These are phyloP conservation scores for Fomitopsis palustris DNA, from an alignment of 1,284 basidiomycete species.

Conservation along the genomic window DNA sequence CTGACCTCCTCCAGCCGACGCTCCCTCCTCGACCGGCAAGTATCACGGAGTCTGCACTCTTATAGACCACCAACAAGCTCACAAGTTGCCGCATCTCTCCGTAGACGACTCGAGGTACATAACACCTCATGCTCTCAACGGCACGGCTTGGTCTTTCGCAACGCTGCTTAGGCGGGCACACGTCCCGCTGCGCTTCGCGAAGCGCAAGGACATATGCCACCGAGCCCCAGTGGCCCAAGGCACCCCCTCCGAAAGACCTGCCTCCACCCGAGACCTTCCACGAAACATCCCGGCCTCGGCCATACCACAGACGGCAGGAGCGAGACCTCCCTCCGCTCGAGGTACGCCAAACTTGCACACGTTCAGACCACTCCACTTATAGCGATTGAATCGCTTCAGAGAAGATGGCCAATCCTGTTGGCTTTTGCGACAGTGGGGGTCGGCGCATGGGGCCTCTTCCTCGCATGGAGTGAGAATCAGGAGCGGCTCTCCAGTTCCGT, in stretches of 20 bases:
- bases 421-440: conserved; percentile 50
- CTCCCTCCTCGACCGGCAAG: neutral
- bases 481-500: conserved; percentile 77
- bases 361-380: neutral
- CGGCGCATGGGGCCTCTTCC: conserved; percentile 63
- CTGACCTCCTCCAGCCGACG: neutral
- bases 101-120: neutral
- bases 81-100: neutral
- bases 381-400: conserved; percentile 24
- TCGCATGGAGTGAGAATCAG: conserved; percentile 68
- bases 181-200: neutral
- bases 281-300: conserved; percentile 30
- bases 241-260: conserved; percentile 19
- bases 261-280: conserved; percentile 32
- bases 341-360: conserved; percentile 24
- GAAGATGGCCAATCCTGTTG: conserved; percentile 58
- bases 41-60: neutral
- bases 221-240: neutral
- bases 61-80: too few relatives aligned
- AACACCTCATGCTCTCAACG: neutral
- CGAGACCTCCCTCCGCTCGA: conserved; percentile 42
- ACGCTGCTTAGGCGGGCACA: neutral
- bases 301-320: conserved; percentile 33
- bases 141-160: neutral
- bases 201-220: neutral